These are phyloP conservation scores for Funneliformis mosseae DNA, from an alignment of 192 early-diverging fungal species.

Conservation along the genomic window DNA sequence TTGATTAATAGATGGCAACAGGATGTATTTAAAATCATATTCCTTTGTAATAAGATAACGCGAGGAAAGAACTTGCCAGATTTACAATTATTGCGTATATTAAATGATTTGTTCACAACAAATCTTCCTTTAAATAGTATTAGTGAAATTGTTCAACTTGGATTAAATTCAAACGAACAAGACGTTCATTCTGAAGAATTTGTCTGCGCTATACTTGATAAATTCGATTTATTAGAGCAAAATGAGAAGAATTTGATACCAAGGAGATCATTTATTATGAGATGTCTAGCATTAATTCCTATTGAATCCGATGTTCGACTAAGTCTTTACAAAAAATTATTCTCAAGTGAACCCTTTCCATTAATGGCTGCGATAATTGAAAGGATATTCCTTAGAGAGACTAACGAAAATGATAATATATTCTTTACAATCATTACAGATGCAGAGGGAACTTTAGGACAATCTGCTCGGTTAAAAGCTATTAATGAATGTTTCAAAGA, in stretches of 20 bases:
- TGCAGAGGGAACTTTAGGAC: background rate
- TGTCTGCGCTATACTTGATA: background rate
- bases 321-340: conserved; percentile 18
- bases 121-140: background rate
- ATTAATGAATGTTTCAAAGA: conserved; percentile 19
- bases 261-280: conserved; percentile 1
- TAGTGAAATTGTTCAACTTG: background rate
- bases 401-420: background rate
- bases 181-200: conserved; percentile 13
- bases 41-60: background rate
- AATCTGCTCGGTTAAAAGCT: conserved; percentile 4
- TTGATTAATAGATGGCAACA: conserved; percentile 3
- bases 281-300: background rate
- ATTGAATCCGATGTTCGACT: conserved; percentile 5
- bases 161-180: background rate
- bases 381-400: background rate
- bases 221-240: background rate
- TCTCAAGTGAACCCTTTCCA: conserved; percentile 11
- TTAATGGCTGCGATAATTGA: conserved; percentile 8
- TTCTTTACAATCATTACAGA: background rate
- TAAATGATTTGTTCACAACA: conserved; percentile 23
- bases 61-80: background rate
- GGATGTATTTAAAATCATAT: conserved; percentile 9
- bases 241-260: conserved; percentile 26
- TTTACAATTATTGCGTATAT: conserved; percentile 19